Evolutionary conservation across 2,329 filamentous ascomycete species (phyloP), one percentile per base, ranked within the genome.

Genomic region (Pseudocercospora cruenta): DNA sequence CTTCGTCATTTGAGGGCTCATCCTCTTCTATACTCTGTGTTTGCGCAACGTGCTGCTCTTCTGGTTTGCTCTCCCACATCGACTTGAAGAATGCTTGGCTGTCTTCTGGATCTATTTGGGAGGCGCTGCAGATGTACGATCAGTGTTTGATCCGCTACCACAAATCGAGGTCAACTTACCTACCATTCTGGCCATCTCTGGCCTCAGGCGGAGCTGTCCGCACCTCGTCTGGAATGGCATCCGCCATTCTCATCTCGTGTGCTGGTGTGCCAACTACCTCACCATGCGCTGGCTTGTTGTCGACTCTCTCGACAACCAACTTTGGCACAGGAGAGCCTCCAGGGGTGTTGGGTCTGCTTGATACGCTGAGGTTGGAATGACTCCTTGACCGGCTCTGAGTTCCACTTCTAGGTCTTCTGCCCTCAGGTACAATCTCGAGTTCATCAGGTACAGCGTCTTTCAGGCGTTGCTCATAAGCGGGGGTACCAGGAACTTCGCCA

Each of bases 361-460:
- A 78, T 8, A 73, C 74, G 71, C 78, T 81, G 70, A 82, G 77
- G 69, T 70, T 70, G 39, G 73, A 76, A 22, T 72, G 67, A 16
- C 55, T 58, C 14, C 55, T 21, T 21, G 73, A 73, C 33, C 77
- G 70, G 58, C 70, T 73, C 45, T 73, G 66, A 58, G 71, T 75
- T 26, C 73, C 75, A 67, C 79, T 81, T 66, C 80, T 77, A 70
- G 76, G 67, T 73, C 75, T 31, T 76, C 80, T 64, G 81, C 83
- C 72, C 39, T 76, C 74, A 14, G 81, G 81, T 4, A 89, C 80
- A 60, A 90, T 80, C 74, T 88, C 86, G 28, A 90, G 80, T 75
- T 89, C 86, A 73, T 90, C 87, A 4, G 87, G 87, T 5, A 89
- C 87, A 28, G 87, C 86, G 75, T 89, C 87, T 70, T 84, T 81